Percentiles rank a stretch among this genome's conserved stretches.
Evolutionary conservation across 1,284 basidiomycete genomes (phyloP).

Genomic region (Leccinum griseonigrum): DNA sequence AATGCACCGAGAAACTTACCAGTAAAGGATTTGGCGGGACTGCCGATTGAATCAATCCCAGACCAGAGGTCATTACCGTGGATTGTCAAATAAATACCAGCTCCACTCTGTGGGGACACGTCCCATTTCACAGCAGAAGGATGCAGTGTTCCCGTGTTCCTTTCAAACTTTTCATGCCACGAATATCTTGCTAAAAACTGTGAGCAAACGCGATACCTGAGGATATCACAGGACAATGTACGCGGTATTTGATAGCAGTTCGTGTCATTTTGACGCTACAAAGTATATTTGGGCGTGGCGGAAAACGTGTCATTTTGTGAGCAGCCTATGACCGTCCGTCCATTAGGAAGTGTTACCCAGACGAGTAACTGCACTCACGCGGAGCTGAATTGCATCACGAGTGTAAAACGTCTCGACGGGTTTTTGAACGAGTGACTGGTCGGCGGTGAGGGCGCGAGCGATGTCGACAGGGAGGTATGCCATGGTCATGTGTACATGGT

Average conservation of each 20-base stretch:
- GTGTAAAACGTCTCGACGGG: conserved; percentile 93
- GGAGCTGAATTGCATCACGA: conserved; percentile 82
- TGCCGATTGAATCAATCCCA: too few relatives aligned
- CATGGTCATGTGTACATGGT: conserved; percentile 79
- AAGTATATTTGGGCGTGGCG: conserved; percentile 64
- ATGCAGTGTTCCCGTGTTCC: too few relatives aligned
- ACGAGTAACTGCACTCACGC: conserved; percentile 49
- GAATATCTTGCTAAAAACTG: too few relatives aligned
- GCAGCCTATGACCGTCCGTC: conserved; percentile 53
- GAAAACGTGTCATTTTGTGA: conserved; percentile 85
- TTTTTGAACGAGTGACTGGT: conserved; percentile 77
- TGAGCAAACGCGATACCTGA: too few relatives aligned
- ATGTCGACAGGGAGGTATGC: conserved; percentile 80
- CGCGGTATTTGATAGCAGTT: conserved; percentile 45
- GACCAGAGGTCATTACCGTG: too few relatives aligned
- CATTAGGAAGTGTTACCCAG: conserved; percentile 3
- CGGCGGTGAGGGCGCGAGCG: conserved; percentile 63
- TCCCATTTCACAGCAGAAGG: too few relatives aligned
- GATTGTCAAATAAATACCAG: too few relatives aligned
- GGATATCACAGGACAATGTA: too few relatives aligned
- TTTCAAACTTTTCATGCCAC: too few relatives aligned
- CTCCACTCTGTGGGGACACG: too few relatives aligned
- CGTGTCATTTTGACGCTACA: conserved; percentile 75
- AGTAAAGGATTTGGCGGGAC: too few relatives aligned
- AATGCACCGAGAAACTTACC: too few relatives aligned